phyloP scores from a whole-genome alignment of 139 green algal genomes.

The Edaphochlamys debaryana region DNA sequence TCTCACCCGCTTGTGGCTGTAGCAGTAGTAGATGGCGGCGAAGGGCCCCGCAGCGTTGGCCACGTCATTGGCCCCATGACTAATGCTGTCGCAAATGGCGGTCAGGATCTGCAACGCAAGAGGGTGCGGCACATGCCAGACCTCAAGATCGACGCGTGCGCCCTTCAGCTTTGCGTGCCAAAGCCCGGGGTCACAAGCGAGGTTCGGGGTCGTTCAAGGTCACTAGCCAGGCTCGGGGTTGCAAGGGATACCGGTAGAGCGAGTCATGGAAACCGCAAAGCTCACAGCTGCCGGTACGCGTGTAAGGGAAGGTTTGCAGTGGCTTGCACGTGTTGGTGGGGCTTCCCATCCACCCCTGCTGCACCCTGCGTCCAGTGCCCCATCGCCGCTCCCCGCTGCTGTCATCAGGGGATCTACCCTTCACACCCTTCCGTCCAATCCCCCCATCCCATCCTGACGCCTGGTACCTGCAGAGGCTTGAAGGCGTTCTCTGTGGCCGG shows the following conservation, averaged over 20 bases:
- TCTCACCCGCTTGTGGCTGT: constrained; percentile 6
- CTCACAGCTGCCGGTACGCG: neutral
- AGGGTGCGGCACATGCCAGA: too few species aligned
- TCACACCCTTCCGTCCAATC: neutral
- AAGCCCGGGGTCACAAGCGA: too few species aligned
- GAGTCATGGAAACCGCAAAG: too few species aligned
- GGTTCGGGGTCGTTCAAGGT: too few species aligned
- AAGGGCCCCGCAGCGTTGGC: constrained; percentile 70
- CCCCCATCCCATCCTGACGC: too few species aligned
- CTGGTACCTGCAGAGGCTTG: constrained; percentile 78
- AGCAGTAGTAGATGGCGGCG: constrained; percentile 55
- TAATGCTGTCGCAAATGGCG: constrained; percentile 78
- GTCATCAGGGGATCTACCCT: neutral
- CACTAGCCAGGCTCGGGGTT: too few species aligned
- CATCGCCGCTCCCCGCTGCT: too few species aligned
- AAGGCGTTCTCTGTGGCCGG: constrained; percentile 69
- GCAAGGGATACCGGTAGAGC: neutral
- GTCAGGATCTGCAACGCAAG: constrained; percentile 76
- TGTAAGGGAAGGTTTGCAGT: neutral
- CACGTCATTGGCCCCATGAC: constrained; percentile 88
- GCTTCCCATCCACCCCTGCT: too few species aligned
- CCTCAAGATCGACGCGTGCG: too few species aligned
- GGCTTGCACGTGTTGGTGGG: too few species aligned
- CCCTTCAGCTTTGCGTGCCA: too few species aligned
- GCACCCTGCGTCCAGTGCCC: too few species aligned